These are phyloP conservation scores for Cyberlindnera xishuangbannaensis DNA, from an alignment of 805 yeast species.

Conservation along the genomic window DNA sequence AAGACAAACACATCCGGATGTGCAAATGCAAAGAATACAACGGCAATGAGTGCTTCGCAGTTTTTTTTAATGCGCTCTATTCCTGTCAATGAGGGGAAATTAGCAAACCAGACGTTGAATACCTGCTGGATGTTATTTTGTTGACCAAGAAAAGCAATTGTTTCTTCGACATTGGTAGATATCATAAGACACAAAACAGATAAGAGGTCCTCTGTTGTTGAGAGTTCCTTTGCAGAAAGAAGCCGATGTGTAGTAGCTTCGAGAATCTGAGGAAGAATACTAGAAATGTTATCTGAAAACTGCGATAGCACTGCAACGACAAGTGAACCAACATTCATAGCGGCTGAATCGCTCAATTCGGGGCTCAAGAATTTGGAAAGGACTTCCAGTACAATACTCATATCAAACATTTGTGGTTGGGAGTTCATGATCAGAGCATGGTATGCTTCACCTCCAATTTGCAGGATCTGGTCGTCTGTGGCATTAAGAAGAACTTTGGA, in stretches of 20 bases:
- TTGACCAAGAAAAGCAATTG: constrained; percentile 57
- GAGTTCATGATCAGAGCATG: constrained; percentile 47
- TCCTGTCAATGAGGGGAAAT: constrained; percentile 79
- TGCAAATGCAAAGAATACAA: constrained; percentile 49
- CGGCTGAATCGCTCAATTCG: constrained; percentile 70
- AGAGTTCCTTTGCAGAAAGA: constrained; percentile 56
- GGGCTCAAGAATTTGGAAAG: constrained; percentile 70
- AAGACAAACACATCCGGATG: constrained; percentile 39
- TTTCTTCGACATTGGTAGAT: constrained; percentile 52
- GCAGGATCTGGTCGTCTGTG: constrained; percentile 72
- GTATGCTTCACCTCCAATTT: constrained; percentile 70
- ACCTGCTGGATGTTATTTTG: constrained; percentile 45
- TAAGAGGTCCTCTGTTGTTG: constrained; percentile 72
- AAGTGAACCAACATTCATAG: constrained; percentile 65
- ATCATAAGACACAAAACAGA: constrained; percentile 72
- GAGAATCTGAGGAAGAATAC: constrained; percentile 24
- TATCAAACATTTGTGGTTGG: constrained; percentile 14
- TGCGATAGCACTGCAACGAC: constrained; percentile 54
- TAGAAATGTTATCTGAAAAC: constrained; percentile 30
- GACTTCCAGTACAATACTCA: constrained; percentile 45
- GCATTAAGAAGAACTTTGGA: constrained; percentile 31
- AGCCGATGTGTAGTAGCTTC: constrained; percentile 65
- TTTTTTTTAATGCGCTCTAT: constrained; percentile 55
- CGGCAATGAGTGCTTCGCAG: constrained; percentile 63
- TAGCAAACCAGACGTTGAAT: constrained; percentile 75